Percentiles rank a stretch among this genome's conserved stretches.
Evolutionary conservation across 371 early-diverging fungal species (phyloP).

Genomic region (Rhizopus stolonifer): DNA sequence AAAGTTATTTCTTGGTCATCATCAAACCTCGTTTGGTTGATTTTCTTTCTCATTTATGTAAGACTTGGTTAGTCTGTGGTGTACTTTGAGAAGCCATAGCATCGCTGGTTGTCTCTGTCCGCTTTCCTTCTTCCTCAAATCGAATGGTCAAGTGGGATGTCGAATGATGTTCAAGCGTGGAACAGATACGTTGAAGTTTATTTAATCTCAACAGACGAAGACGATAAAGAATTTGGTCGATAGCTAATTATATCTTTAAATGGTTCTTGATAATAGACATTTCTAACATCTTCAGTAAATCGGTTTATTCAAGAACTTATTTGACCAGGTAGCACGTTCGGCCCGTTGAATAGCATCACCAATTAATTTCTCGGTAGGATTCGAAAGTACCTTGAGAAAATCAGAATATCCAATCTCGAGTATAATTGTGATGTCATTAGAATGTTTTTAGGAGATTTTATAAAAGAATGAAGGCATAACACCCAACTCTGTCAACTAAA

Average conservation of each 20-base stretch:
- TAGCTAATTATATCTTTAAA: conserved; percentile 71
- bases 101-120: neutral
- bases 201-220: conserved; percentile 53
- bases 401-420: conserved; percentile 63
- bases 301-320: too few relatives aligned
- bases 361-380: conserved; percentile 55
- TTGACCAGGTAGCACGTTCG: conserved; percentile 80
- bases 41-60: conserved; percentile 7
- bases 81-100: neutral
- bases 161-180: conserved; percentile 5
- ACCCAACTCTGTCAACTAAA: conserved; percentile 52
- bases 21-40: conserved; percentile 18
- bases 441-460: conserved; percentile 74
- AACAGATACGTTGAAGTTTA: conserved; percentile 17
- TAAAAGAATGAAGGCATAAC: conserved; percentile 60
- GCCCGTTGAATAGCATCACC: conserved; percentile 57
- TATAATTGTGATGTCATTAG: conserved; percentile 87
- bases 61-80: neutral
- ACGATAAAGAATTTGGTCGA: conserved; percentile 73
- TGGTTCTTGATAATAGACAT: conserved; percentile 82
- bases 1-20: conserved; percentile 22
- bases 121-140: conserved; percentile 3
- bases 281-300: too few relatives aligned
- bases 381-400: conserved; percentile 59
- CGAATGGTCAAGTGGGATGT: conserved; percentile 5